Evolutionary conservation across 305 asterid genomes (phyloP).

Genomic region (Solanum hybrid): DNA sequence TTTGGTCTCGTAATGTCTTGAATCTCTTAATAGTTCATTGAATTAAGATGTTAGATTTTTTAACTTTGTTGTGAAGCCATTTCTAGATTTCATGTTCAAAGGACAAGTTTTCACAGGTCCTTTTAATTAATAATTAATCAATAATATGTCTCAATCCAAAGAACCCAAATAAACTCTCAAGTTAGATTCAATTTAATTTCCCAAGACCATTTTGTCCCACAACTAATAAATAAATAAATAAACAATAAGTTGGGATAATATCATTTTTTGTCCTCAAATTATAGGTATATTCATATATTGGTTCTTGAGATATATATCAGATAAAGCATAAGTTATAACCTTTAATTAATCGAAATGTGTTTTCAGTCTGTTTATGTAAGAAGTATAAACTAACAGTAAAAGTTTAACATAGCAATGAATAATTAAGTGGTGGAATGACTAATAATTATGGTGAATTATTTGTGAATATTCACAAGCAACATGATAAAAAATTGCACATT

Average conservation of each 20-base stretch:
- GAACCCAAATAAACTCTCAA: slow-evolving; percentile 17
- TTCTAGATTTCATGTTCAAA: slow-evolving; percentile 29
- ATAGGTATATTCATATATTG: background rate
- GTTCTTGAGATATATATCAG: background rate
- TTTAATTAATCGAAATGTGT: background rate
- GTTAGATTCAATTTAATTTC: slow-evolving; percentile 13
- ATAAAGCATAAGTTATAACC: background rate
- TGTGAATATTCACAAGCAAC: background rate
- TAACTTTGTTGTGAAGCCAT: slow-evolving; percentile 23
- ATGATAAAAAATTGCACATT: background rate
- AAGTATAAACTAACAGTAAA: background rate
- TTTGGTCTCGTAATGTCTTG: background rate
- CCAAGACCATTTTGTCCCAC: slow-evolving; percentile 22
- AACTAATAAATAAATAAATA: background rate
- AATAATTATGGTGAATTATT: background rate
- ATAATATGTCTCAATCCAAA: slow-evolving; percentile 20
- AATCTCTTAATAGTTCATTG: slow-evolving; percentile 25
- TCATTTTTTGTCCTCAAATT: background rate
- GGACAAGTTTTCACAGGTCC: background rate
- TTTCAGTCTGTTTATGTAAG: background rate
- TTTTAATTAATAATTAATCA: background rate
- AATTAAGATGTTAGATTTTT: slow-evolving; percentile 24
- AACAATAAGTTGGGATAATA: background rate
- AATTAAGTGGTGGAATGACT: background rate
- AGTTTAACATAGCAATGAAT: background rate